A percentile compares a stretch with the other conserved stretches of the same genome.
These are phyloP conservation scores for Paramarasmius palmivorus DNA, from an alignment of 1,284 basidiomycete genomes.

Conservation along the genomic window DNA sequence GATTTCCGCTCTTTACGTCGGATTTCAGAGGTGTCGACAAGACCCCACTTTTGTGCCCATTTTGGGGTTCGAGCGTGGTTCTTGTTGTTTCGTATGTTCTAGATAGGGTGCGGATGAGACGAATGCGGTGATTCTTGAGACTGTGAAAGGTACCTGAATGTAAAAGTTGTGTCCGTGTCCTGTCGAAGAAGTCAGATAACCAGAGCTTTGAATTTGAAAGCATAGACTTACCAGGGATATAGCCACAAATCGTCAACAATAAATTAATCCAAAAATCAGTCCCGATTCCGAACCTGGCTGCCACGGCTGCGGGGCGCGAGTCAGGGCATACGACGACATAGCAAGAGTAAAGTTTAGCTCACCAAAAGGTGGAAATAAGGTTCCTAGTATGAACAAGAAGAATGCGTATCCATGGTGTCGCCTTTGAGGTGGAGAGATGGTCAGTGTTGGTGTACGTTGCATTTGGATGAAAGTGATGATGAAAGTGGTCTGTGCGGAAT, in stretches of 20 bases:
- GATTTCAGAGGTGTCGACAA: conserved; percentile 78
- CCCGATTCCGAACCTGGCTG: conserved; percentile 92
- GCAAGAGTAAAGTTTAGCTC: conserved; percentile 22
- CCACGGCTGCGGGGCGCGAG: conserved; percentile 75
- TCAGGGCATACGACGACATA: conserved; percentile 9
- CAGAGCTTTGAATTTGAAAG: background rate
- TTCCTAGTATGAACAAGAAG: conserved; percentile 81
- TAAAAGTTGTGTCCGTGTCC: conserved; percentile 91
- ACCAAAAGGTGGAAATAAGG: conserved; percentile 88
- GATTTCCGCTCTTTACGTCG: conserved; percentile 77
- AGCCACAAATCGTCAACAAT: conserved; percentile 87
- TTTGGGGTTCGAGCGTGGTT: conserved; percentile 89
- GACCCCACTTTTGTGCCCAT: conserved; percentile 89
- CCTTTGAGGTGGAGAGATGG: conserved; percentile 25
- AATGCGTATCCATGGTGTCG: conserved; percentile 84
- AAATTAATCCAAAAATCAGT: conserved; percentile 93
- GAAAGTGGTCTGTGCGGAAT: no score
- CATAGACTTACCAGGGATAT: conserved; percentile 72
- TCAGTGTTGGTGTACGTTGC: no score
- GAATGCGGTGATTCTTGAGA: background rate
- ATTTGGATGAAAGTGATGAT: conserved; percentile 26
- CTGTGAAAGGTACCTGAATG: conserved; percentile 60
- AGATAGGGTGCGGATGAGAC: conserved; percentile 17
- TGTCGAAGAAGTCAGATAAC: conserved; percentile 29
- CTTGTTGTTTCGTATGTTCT: conserved; percentile 97